Evolutionary conservation across 768 basidiomycete genomes (phyloP).

Genomic region (Phallus indusiatus): DNA sequence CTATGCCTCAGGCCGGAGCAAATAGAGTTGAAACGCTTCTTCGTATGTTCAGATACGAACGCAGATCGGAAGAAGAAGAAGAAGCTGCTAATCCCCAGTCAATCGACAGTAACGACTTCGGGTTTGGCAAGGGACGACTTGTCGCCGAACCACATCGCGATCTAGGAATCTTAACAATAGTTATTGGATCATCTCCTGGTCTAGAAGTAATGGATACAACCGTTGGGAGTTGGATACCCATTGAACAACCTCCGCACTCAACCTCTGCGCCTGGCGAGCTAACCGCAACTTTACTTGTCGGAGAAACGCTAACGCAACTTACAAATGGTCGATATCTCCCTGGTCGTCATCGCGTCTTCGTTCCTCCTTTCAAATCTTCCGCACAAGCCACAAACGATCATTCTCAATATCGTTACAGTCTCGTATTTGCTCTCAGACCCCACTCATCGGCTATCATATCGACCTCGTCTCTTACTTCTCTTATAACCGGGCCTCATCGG

Average conservation of each 20-base stretch:
- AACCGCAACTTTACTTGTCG: conserved; percentile 14
- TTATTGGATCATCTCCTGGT: conserved; percentile 13
- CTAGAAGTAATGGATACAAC: conserved; percentile 11
- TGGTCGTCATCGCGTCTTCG: conserved; percentile 13
- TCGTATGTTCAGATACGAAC: conserved; percentile 15
- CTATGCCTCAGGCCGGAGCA: conserved; percentile 4
- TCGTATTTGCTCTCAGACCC: conserved; percentile 13
- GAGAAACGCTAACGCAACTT: conserved; percentile 12
- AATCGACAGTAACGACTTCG: not conserved
- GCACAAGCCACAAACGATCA: not conserved
- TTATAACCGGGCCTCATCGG: conserved; percentile 9
- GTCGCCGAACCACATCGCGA: conserved; percentile 13
- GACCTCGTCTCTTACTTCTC: conserved; percentile 9
- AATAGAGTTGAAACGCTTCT: conserved; percentile 11
- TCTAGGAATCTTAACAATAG: conserved; percentile 13
- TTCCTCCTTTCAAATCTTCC: conserved; percentile 8
- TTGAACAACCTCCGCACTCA: conserved; percentile 10
- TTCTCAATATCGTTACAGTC: conserved; percentile 11
- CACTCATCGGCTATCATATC: conserved; percentile 10
- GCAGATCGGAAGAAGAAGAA: conserved; percentile 9
- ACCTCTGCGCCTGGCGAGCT: conserved; percentile 3
- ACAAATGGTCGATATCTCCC: conserved; percentile 12
- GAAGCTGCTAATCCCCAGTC: not conserved
- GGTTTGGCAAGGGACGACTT: conserved; percentile 4
- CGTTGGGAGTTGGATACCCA: conserved; percentile 9